phyloP scores from a whole-genome alignment of 1,284 basidiomycete genomes.

The Cryptococcus sp. region DNA sequence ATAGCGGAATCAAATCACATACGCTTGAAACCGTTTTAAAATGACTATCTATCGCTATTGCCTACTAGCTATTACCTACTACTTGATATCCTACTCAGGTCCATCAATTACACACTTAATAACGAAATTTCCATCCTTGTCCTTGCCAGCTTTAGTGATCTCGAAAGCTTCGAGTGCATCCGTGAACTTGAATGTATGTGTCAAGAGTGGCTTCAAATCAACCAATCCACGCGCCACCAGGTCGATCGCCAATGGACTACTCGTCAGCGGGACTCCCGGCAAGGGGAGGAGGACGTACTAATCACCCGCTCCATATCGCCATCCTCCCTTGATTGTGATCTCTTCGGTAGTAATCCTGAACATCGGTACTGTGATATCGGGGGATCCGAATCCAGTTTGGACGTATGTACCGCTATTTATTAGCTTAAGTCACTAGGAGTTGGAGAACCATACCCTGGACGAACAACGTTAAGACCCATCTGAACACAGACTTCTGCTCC shows the following conservation, averaged over 20 bases:
- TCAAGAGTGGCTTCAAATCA: slow-evolving; percentile 54
- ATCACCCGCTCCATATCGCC: slow-evolving; percentile 29
- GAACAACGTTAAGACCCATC: slow-evolving; percentile 56
- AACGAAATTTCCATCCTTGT: slow-evolving; percentile 55
- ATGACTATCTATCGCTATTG: not conserved
- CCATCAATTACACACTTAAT: slow-evolving; percentile 48
- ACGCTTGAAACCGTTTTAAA: not conserved
- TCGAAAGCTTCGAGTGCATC: slow-evolving; percentile 56
- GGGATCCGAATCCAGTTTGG: slow-evolving; percentile 44
- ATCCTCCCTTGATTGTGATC: slow-evolving; percentile 42
- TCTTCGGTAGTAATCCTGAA: slow-evolving; percentile 43
- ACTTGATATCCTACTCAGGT: slow-evolving; percentile 27
- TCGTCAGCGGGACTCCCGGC: not conserved
- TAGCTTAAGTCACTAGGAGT: not conserved
- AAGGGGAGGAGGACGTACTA: not conserved
- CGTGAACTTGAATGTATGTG: slow-evolving; percentile 58
- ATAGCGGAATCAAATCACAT: not conserved
- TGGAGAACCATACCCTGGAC: slow-evolving; percentile 53
- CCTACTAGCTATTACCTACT: not conserved
- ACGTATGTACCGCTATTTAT: slow-evolving; percentile 37
- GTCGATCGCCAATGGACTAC: slow-evolving; percentile 52
- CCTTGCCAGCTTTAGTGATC: slow-evolving; percentile 62
- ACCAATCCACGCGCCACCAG: slow-evolving; percentile 54
- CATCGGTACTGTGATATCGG: slow-evolving; percentile 44
- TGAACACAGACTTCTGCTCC: slow-evolving; percentile 62